Evolutionary conservation across 1,284 basidiomycete species (phyloP).

Genomic region (Ganoderma sinense): DNA sequence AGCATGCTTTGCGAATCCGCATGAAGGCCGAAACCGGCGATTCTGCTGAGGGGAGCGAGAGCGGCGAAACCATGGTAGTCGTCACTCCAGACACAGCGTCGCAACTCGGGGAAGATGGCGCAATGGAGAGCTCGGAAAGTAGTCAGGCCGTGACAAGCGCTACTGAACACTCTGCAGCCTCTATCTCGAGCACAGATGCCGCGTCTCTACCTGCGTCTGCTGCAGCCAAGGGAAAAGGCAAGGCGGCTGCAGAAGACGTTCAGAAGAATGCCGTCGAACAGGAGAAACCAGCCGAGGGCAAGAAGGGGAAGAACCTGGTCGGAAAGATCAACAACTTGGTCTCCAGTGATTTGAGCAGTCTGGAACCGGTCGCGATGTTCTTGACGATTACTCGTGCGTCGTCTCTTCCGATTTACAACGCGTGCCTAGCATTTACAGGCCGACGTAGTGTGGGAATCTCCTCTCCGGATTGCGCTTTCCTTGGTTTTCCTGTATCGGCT

Average conservation of each 20-base stretch:
- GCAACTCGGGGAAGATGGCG: slow-evolving; percentile 4
- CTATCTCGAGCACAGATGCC: slow-evolving; percentile 10
- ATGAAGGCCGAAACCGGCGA: slow-evolving; percentile 46
- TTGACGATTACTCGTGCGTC: slow-evolving; percentile 14
- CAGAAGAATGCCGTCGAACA: slow-evolving; percentile 11
- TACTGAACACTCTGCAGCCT: slow-evolving; percentile 15
- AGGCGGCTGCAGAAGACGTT: slow-evolving; percentile 27
- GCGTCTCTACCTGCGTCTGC: background rate
- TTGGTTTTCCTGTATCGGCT: slow-evolving; percentile 53
- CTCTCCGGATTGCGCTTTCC: slow-evolving; percentile 43
- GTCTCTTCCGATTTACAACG: background rate
- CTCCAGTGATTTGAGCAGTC: slow-evolving; percentile 21
- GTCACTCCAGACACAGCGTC: slow-evolving; percentile 39
- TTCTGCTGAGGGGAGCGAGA: background rate
- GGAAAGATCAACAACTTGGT: slow-evolving; percentile 53
- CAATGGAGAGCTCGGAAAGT: slow-evolving; percentile 6
- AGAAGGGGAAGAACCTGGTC: slow-evolving; percentile 47
- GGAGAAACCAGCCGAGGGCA: slow-evolving; percentile 11
- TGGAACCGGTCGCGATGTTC: slow-evolving; percentile 11
- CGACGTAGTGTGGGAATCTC: slow-evolving; percentile 14
- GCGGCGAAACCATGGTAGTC: slow-evolving; percentile 26
- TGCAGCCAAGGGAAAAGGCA: slow-evolving; percentile 20
- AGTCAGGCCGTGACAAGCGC: slow-evolving; percentile 11
- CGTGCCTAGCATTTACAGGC: background rate
- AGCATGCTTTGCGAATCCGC: slow-evolving; percentile 62